phyloP scores from a whole-genome alignment of 1,284 basidiomycete genomes.

The Melampsora americana region DNA sequence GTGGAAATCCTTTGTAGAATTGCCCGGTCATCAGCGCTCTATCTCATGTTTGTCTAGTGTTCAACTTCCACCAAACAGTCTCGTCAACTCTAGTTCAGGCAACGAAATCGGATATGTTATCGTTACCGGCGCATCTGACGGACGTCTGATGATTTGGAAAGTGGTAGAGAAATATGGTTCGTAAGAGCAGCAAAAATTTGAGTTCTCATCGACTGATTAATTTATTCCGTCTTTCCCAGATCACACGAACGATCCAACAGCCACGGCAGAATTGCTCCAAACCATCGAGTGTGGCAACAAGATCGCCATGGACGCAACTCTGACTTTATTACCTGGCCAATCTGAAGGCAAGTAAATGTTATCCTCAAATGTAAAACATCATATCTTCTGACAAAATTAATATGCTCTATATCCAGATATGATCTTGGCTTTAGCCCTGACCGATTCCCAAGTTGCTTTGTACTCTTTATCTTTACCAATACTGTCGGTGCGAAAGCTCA shows the following conservation, averaged over 20 bases:
- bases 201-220: background rate
- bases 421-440: conserved; percentile 72
- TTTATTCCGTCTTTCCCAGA: background rate
- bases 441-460: conserved; percentile 71
- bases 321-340: conserved; percentile 63
- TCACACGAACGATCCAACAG: background rate
- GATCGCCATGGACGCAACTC: conserved; percentile 70
- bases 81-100: background rate
- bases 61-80: background rate
- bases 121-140: conserved; percentile 31
- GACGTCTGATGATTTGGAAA: conserved; percentile 28
- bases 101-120: conserved; percentile 17
- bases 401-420: conserved; percentile 58
- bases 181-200: conserved; percentile 11
- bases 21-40: conserved; percentile 25
- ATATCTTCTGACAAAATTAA: background rate
- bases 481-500: conserved; percentile 3
- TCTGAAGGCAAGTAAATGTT: conserved; percentile 61
- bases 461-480: conserved; percentile 65
- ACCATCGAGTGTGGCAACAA: conserved; percentile 65
- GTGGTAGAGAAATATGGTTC: background rate
- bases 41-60: conserved; percentile 35
- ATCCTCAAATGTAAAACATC: conserved; percentile 1
- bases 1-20: conserved; percentile 17
- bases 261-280: conserved; percentile 60